Base-by-base conservation (phyloP, 2,329 filamentous ascomycete genomes). In the Scedosporium dehoogii region DNA sequence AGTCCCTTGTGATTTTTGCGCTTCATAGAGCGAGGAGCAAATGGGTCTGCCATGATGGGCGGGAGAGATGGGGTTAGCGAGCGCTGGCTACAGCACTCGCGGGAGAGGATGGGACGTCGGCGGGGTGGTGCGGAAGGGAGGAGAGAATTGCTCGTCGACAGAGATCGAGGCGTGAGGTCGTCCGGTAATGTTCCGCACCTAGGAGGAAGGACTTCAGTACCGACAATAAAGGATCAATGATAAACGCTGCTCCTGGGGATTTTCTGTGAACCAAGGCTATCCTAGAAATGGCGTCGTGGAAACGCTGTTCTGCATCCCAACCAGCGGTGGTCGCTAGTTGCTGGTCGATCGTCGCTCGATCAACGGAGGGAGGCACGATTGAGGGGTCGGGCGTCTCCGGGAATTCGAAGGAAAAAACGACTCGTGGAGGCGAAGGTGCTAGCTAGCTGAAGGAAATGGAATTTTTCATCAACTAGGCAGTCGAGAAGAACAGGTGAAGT, bases 1-100 rank as follows among this genome's bases (percentile, higher is more conserved):
- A 99, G 87, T 44, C 92, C 93, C 79, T 97, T 97, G 76, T 96
- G 89, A 74, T 99, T 99, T 85, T 97, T 97, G 82, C 93, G 89
- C 87, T 97, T 97, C 87, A 99, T 89, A 65, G 94, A 96, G 76
- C 85, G 84, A 76, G 83, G 83, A 66, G 83, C 83, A 68, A 87
- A 86, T 41, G 77, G 71, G 70, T 87, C 85, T 69, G 82, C 81
- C 85, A 88, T 88, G 72, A 67, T 74, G 73, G 53, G 48, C 48
- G 29, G 18, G 12, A 14, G 51, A 55, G 51, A 27, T 10, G 23
- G 51, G 18, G 51, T 55, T 55, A 23, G 51, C 18, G 23, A 55
- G 18, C 12, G 18, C 51, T 25, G 12, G 21, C 14, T 14, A 55
- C 18, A 23, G 21, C 51, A 16, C 51, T 55, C 51, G 51, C 23